Evolutionary conservation across 2,329 filamentous ascomycete species (phyloP).

Genomic region (Pseudogymnoascus sp.): DNA sequence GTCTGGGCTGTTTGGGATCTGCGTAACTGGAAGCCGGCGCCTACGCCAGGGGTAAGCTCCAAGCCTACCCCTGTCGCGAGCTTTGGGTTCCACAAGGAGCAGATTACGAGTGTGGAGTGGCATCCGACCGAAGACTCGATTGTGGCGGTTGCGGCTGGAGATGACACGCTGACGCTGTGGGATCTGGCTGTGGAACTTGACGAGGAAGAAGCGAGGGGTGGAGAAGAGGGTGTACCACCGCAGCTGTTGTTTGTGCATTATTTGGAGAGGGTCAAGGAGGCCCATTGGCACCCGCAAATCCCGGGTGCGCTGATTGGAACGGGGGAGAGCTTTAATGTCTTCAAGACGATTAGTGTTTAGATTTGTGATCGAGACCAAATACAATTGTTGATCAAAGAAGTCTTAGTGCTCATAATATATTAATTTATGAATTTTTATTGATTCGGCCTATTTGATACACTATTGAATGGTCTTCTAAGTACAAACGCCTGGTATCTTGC

Average conservation of each 20-base stretch:
- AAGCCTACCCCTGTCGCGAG: slow-evolving; percentile 77
- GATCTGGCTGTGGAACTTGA: slow-evolving; percentile 94
- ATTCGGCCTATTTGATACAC: background rate
- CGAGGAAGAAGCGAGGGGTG: slow-evolving; percentile 85
- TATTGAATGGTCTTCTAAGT: background rate
- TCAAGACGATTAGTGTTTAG: slow-evolving; percentile 75
- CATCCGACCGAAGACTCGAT: slow-evolving; percentile 96
- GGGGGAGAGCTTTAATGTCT: slow-evolving; percentile 77
- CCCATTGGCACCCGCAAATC: slow-evolving; percentile 97
- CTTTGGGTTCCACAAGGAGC: slow-evolving; percentile 93
- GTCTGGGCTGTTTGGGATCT: slow-evolving; percentile 96
- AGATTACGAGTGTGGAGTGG: slow-evolving; percentile 94
- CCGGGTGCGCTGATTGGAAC: slow-evolving; percentile 83
- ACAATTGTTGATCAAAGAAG: background rate
- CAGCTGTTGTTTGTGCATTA: slow-evolving; percentile 96
- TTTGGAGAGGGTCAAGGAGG: slow-evolving; percentile 87
- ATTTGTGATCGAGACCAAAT: background rate
- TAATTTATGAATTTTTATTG: background rate
- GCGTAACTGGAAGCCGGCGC: slow-evolving; percentile 77
- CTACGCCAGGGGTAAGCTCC: slow-evolving; percentile 34
- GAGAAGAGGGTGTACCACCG: slow-evolving; percentile 81
- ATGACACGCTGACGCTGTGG: slow-evolving; percentile 93
- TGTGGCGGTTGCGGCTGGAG: slow-evolving; percentile 80
- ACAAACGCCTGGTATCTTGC: background rate
- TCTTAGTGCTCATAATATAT: background rate